Base-by-base conservation (phyloP, 257 asterid genomes). In the Linderniella brevidens region DNA sequence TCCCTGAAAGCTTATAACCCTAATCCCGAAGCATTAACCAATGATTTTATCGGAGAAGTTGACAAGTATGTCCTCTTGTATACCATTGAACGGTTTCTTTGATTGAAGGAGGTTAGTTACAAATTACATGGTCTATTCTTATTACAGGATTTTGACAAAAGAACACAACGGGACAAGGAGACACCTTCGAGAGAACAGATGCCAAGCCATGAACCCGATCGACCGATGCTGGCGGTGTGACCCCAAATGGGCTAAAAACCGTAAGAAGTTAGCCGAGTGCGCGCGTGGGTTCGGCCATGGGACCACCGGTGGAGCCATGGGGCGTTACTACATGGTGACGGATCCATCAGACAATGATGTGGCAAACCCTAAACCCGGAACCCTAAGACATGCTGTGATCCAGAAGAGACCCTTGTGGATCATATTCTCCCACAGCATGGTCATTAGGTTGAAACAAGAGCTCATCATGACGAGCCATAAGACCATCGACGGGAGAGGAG, bases 401-500 rank as follows among this genome's bases (percentile, higher is more conserved):
- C 90, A 78, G 9, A 54, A 50, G 0, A 67, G 61, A 54, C 88
- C 88, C 0, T 65, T 78, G 0, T 69, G 88, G 88, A 78, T 78
- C 65, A 56, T 58, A 42, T 78, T 78, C 48, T 55, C 51, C 0
- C 55, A 10, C 8, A 18, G 61, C 15, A 72, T 78, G 81, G 41
- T 48, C n/a, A 78, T 78, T 11, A 39, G 68, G 45, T 65, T 78
- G n/a, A 35, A 43, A 0, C 53, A 72, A 17, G 90, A 78, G 56
- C 74, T 78, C 4, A 72, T 78, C 16, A 44, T 78, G 69, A 75
- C 84, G 0, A 67, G 79, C 62, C 47, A 69, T 16, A 75, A 78
- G 74, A 78, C 85, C 1, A 78, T 78, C 9, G 90, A 78, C 8
- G 90, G 85, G 19, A 70, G 90, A 5, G 90, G 90, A 13, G 69